Conservation (phyloP, 805 yeast species). For the Cyberlindnera suaveolens region DNA sequence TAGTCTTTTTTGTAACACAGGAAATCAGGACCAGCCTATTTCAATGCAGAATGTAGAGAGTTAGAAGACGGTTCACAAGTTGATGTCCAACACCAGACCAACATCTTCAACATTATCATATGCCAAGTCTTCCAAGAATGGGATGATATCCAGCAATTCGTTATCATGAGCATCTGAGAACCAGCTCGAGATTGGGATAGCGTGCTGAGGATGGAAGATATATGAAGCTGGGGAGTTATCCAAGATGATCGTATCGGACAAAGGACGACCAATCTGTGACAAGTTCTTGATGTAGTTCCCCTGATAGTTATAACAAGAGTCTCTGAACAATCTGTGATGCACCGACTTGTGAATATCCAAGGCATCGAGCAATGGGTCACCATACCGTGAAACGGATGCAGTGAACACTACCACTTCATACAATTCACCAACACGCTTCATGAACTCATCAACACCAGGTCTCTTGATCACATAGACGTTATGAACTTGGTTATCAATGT, state of each 20-base stretch:
- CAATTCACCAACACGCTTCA: conserved; percentile 73
- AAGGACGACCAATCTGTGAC: conserved; percentile 90
- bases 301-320: conserved; percentile 87
- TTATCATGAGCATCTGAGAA: conserved; percentile 97
- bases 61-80: conserved; percentile 19
- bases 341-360: conserved; percentile 69
- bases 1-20: too few species aligned
- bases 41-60: too few species aligned
- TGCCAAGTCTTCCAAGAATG: conserved; percentile 83
- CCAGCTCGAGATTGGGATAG: conserved; percentile 96
- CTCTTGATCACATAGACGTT: conserved; percentile 94
- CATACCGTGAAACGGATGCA: conserved; percentile 91
- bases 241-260: conserved; percentile 77
- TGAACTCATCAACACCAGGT: conserved; percentile 96
- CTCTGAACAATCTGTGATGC: conserved; percentile 91
- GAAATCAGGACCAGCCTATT: conserved; percentile 1
- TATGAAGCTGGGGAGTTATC: conserved; percentile 99
- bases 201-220: conserved; percentile 95
- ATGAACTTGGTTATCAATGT: conserved; percentile 86
- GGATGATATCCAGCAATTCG: conserved; percentile 86
- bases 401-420: conserved; percentile 96
- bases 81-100: conserved; percentile 76
- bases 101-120: conserved; percentile 73
- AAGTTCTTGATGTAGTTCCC: conserved; percentile 93
- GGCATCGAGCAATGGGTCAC: conserved; percentile 89